phyloP scores from a whole-genome alignment of 768 basidiomycete species.

The Tulasnella sp. region DNA sequence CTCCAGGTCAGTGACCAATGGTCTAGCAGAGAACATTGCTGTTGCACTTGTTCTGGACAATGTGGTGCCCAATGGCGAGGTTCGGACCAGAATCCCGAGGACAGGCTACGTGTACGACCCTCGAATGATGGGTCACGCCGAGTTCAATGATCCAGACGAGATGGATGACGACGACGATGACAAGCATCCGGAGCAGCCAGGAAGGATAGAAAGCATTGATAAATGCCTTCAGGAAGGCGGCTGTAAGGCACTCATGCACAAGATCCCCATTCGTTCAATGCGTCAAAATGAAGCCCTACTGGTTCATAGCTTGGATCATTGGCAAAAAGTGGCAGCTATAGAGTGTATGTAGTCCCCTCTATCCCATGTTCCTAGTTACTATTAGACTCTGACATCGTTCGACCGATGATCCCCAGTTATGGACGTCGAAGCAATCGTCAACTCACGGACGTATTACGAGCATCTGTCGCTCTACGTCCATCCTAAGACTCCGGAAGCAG shows the following conservation, averaged over 20 bases:
- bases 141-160: conserved; percentile 33
- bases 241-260: conserved; percentile 61
- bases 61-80: neutral
- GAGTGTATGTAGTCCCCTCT: conserved; percentile 72
- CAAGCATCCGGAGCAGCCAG: conserved; percentile 62
- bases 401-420: conserved; percentile 41
- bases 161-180: conserved; percentile 27
- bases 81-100: neutral
- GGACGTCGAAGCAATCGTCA: conserved; percentile 60
- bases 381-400: neutral
- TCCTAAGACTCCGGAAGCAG: conserved; percentile 71
- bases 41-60: neutral
- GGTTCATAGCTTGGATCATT: conserved; percentile 84
- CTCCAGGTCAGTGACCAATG: no score
- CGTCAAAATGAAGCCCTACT: conserved; percentile 69
- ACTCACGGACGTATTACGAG: conserved; percentile 77
- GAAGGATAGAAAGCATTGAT: conserved; percentile 70
- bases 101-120: conserved; percentile 83
- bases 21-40: no score
- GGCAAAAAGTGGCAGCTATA: conserved; percentile 80
- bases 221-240: conserved; percentile 48
- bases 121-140: conserved; percentile 74
- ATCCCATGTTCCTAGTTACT: conserved; percentile 15
- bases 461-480: conserved; percentile 88
- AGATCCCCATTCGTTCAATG: conserved; percentile 64